Base-by-base conservation (phyloP, 495 filamentous ascomycete species). In the Annulohypoxylon moriforme region DNA sequence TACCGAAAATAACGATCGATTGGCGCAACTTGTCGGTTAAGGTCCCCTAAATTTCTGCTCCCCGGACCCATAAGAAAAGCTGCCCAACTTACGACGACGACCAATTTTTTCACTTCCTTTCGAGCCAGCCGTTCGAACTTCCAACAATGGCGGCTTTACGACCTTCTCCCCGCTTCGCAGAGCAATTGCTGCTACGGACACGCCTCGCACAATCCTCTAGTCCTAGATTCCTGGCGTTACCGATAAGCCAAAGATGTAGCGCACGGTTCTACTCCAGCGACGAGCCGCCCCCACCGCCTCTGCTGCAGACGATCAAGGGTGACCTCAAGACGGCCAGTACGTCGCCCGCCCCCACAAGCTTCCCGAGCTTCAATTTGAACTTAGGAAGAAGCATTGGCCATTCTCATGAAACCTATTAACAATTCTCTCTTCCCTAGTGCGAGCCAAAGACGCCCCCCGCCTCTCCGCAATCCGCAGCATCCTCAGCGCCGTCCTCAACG, bases 251-350 rank as follows among this genome's bases (percentile, higher is more conserved):
- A 10, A 27, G 40, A 72, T 67, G 65, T 50, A 57, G 62, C 65
- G 49, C 64, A 67, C 69, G 78, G 52, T 68, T 64, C 53, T 85
- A 83, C 76, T 83, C 81, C 27, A 77, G 77, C 67, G 80, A 60
- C 11, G 64, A 46, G 14, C 60, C 75, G 18, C 72, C 78, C 10
- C 68, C 80, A 1, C 80, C 82, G 33, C 80, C 81, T 7, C 77
- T 84, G 4, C 76, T 83, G 18, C 68, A 77, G 47, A 85, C 77
- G 71, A 68, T 84, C 62, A 89, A 87, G 58, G 78, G 77, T 49
- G 88, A 90, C 67, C 78, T 90, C 59, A 90, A 90, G 76, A 76
- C 81, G 36, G 86, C 88, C 50, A 88, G 69, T 72, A 64, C 64
- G 69, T 68, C 50, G 33, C 29, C 29, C 40, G 27, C 27, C 9